Percentiles rank a stretch among this genome's conserved stretches.
These are phyloP conservation scores for Teunomyces tritomae DNA, from an alignment of 805 yeast species.

Conservation along the genomic window DNA sequence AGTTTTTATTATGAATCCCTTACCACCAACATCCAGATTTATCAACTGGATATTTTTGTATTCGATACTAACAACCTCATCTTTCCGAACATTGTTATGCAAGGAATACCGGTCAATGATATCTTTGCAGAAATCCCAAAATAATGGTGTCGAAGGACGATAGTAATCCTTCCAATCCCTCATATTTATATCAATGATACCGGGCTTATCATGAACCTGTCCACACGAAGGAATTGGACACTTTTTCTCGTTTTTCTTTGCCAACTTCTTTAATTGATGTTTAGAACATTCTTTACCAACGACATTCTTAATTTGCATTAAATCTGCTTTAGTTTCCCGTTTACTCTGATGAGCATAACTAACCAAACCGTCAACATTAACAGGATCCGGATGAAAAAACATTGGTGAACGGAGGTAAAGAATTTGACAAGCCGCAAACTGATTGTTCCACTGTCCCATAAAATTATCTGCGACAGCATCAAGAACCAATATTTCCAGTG, in stretches of 20 bases:
- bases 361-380: slow-evolving; percentile 42
- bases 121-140: slow-evolving; percentile 37
- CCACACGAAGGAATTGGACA: slow-evolving; percentile 16
- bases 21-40: slow-evolving; percentile 21
- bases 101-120: slow-evolving; percentile 33
- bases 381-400: slow-evolving; percentile 49
- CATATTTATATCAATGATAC: slow-evolving; percentile 42
- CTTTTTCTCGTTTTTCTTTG: slow-evolving; percentile 15
- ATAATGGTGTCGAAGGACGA: slow-evolving; percentile 40
- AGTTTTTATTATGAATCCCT: slow-evolving; percentile 34
- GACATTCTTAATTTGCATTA: slow-evolving; percentile 41
- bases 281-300: slow-evolving; percentile 45
- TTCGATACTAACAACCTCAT: slow-evolving; percentile 30
- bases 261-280: slow-evolving; percentile 35
- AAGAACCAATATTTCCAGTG: slow-evolving; percentile 34
- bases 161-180: slow-evolving; percentile 45
- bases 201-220: slow-evolving; percentile 27
- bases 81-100: slow-evolving; percentile 27
- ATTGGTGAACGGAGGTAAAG: slow-evolving; percentile 45
- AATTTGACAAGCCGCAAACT: slow-evolving; percentile 40
- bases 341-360: slow-evolving; percentile 33
- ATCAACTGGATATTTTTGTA: slow-evolving; percentile 23
- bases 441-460: slow-evolving; percentile 44
- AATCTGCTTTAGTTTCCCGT: slow-evolving; percentile 28
- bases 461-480: slow-evolving; percentile 33